Percentiles rank a stretch among this genome's conserved stretches.
Evolutionary conservation across 2,329 filamentous ascomycete species (phyloP).

Genomic region (Penicillium sp.): DNA sequence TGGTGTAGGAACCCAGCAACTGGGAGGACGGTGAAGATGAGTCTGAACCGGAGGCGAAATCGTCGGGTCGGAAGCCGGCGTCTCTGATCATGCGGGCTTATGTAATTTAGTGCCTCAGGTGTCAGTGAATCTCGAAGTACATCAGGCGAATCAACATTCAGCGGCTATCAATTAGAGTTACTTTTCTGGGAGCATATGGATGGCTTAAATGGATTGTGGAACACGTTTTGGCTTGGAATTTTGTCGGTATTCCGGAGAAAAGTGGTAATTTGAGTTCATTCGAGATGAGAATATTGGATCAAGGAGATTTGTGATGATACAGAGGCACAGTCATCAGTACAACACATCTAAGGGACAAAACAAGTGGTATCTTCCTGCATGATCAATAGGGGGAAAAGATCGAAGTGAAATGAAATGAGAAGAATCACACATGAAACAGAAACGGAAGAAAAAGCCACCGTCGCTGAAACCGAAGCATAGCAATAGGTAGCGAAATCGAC

Average conservation of each 20-base stretch:
- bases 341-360: conserved; percentile 29
- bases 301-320: conserved; percentile 28
- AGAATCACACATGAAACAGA: conserved; percentile 20
- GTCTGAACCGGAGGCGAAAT: conserved; percentile 42
- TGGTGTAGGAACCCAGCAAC: conserved; percentile 31
- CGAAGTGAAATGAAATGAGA: neutral
- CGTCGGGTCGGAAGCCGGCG: conserved; percentile 36
- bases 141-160: neutral
- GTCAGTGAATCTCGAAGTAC: neutral
- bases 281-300: conserved; percentile 9
- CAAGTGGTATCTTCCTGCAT: conserved; percentile 44
- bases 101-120: conserved; percentile 37
- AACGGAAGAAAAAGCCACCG: conserved; percentile 15
- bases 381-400: conserved; percentile 30
- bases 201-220: conserved; percentile 7
- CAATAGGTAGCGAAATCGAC: conserved; percentile 26
- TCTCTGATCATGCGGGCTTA: conserved; percentile 42
- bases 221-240: neutral
- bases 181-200: neutral
- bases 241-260: neutral
- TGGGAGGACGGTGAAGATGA: conserved; percentile 32
- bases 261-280: neutral
- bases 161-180: neutral
- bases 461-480: conserved; percentile 33
- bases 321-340: conserved; percentile 25